phyloP scores from a whole-genome alignment of 192 early-diverging fungal genomes.

The Linnemannia schmuckeri region DNA sequence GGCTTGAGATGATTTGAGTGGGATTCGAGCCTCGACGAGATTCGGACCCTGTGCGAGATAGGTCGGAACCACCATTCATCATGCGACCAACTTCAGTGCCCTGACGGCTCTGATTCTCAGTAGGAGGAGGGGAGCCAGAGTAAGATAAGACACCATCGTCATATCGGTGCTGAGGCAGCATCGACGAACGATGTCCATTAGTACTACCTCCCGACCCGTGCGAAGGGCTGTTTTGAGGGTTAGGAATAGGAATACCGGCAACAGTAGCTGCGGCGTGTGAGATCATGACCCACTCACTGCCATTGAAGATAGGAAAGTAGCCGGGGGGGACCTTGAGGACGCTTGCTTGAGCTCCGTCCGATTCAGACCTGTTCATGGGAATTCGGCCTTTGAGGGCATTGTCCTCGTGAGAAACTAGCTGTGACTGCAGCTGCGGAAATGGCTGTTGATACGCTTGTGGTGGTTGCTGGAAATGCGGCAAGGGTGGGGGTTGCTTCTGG shows the following conservation, averaged over 20 bases:
- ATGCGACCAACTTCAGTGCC: constrained; percentile 20
- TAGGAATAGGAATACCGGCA: constrained; percentile 44
- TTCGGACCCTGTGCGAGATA: constrained; percentile 34
- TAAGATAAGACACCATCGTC: constrained; percentile 3
- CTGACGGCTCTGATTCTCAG: constrained; percentile 23
- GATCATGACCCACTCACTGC: constrained; percentile 50
- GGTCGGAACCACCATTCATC: neutral
- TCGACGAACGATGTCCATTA: constrained; percentile 4
- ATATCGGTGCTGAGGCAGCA: constrained; percentile 20
- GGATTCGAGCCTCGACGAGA: constrained; percentile 44
- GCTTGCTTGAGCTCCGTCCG: constrained; percentile 30
- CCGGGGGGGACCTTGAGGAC: constrained; percentile 51
- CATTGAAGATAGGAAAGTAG: constrained; percentile 53
- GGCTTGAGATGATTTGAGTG: constrained; percentile 10
- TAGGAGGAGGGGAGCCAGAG: constrained; percentile 16
- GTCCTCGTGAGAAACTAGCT: constrained; percentile 1
- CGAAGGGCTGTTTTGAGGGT: constrained; percentile 37
- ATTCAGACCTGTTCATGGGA: constrained; percentile 32
- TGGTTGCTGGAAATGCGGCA: neutral
- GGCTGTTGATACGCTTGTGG: neutral
- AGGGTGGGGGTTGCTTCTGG: neutral
- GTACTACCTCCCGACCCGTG: neutral
- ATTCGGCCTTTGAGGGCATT: neutral
- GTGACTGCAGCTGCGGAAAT: constrained; percentile 10
- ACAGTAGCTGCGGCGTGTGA: constrained; percentile 32